Conservation (phyloP, 441 rosid genomes). For the Mallotus repandus region DNA sequence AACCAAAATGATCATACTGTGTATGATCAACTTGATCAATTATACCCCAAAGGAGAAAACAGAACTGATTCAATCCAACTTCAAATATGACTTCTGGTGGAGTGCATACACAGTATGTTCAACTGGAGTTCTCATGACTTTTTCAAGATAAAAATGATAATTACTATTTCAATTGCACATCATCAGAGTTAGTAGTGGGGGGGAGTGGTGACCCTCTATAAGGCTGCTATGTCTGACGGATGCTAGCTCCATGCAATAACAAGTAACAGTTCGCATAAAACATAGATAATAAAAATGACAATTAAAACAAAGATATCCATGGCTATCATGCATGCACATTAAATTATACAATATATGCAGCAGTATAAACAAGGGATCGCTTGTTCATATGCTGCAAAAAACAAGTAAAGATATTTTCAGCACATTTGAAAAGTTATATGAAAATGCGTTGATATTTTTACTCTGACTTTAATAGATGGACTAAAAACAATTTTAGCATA, state of each 20-base stretch:
- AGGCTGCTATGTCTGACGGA: too few species aligned
- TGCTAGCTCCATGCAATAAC: too few species aligned
- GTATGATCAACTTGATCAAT: too few species aligned
- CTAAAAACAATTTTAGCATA: background rate
- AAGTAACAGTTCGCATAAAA: too few species aligned
- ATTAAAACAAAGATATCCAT: background rate
- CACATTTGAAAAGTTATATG: background rate
- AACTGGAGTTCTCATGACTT: background rate
- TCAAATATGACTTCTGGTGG: background rate
- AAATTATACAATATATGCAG: too few species aligned
- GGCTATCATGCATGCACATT: too few species aligned
- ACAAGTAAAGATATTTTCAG: background rate
- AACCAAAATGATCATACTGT: conserved; percentile 2
- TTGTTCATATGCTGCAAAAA: background rate
- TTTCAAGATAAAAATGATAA: too few species aligned
- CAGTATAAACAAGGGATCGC: background rate
- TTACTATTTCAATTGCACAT: too few species aligned
- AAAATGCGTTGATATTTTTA: background rate
- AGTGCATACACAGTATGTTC: background rate
- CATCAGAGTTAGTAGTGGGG: too few species aligned
- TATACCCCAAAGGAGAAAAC: too few species aligned
- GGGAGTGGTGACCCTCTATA: too few species aligned
- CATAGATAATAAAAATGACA: too few species aligned
- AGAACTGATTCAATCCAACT: background rate
- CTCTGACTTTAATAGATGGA: background rate